These are phyloP conservation scores for Pleurostoma richardsiae DNA, from an alignment of 2,329 filamentous ascomycete species.

Conservation along the genomic window DNA sequence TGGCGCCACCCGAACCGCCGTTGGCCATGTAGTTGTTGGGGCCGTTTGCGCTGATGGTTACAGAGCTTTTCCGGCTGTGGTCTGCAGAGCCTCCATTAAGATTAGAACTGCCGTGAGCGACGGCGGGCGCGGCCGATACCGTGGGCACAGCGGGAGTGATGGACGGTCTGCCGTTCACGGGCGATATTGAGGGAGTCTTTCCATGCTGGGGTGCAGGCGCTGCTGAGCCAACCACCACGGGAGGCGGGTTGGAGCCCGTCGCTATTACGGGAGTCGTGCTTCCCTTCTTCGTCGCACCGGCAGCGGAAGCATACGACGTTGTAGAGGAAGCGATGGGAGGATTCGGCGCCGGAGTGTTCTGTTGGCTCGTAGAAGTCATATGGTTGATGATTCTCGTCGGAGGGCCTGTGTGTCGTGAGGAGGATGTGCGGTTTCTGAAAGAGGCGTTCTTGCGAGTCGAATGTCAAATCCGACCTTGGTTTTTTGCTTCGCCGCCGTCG, in stretches of 20 bases:
- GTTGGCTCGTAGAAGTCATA: conserved; percentile 58
- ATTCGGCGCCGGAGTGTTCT: conserved; percentile 53
- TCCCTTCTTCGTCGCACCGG: conserved; percentile 58
- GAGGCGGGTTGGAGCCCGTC: conserved; percentile 50
- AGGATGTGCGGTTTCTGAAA: conserved; percentile 6
- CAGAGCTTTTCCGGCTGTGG: conserved; percentile 81
- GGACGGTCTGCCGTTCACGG: conserved; percentile 78
- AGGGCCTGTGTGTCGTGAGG: conserved; percentile 1
- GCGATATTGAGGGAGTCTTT: conserved; percentile 63
- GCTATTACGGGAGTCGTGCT: conserved; percentile 56
- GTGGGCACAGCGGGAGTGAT: conserved; percentile 64
- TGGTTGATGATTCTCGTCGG: conserved; percentile 22
- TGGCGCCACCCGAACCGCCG: conserved; percentile 59
- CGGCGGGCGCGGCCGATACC: conserved; percentile 50
- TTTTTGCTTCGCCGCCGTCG: conserved; percentile 1
- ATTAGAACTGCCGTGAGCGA: conserved; percentile 57
- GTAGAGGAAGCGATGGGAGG: conserved; percentile 50
- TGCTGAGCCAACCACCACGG: conserved; percentile 51
- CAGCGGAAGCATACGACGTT: conserved; percentile 64
- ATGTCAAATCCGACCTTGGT: conserved; percentile 21
- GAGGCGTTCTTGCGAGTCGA: conserved; percentile 12
- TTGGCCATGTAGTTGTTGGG: conserved; percentile 72
- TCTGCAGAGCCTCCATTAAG: conserved; percentile 67
- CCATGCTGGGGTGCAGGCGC: conserved; percentile 52
- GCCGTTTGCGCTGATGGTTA: conserved; percentile 85